Percentiles rank a stretch among this genome's conserved stretches.
phyloP scores from a whole-genome alignment of 768 basidiomycete species.

The Leucosporidium yakuticum region DNA sequence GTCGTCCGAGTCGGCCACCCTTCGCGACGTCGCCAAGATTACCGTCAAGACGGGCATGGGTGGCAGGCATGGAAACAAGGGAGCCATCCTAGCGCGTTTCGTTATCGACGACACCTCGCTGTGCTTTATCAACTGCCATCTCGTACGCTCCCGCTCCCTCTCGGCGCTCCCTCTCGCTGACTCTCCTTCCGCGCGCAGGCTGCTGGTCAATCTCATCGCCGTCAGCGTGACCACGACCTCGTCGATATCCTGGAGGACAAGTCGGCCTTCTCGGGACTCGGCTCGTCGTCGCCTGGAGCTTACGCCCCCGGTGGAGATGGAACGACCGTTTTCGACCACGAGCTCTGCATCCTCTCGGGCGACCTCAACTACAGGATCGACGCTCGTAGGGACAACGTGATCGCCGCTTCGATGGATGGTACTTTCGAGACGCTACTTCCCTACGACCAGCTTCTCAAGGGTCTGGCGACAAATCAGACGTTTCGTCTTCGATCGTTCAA shows the following conservation, averaged over 20 bases:
- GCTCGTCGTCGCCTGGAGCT: constrained; percentile 52
- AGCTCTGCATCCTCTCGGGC: constrained; percentile 77
- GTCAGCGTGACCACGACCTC: constrained; percentile 78
- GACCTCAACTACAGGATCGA: constrained; percentile 98
- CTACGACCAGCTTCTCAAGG: constrained; percentile 84
- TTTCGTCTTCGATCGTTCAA: constrained; percentile 77
- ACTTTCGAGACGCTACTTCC: constrained; percentile 59
- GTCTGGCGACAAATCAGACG: constrained; percentile 68
- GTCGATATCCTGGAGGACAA: constrained; percentile 81
- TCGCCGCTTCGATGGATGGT: constrained; percentile 61
- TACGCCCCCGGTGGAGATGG: constrained; percentile 91
- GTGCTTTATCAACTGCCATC: constrained; percentile 93
- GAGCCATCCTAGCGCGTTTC: constrained; percentile 46
- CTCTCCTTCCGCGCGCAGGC: constrained; percentile 8
- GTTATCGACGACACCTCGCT: constrained; percentile 76
- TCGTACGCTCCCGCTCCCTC: constrained; percentile 50
- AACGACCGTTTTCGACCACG: constrained; percentile 87
- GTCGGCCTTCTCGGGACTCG: constrained; percentile 54
- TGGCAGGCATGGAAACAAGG: constrained; percentile 93
- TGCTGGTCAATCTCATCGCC: constrained; percentile 76
- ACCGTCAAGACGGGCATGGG: constrained; percentile 89
- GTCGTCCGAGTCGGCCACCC: constrained; percentile 53
- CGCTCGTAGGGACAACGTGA: constrained; percentile 74
- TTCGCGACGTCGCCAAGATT: constrained; percentile 53
- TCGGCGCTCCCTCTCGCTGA: not conserved